Evolutionary conservation across 2,329 filamentous ascomycete species (phyloP).

Genomic region (Mycosphaerella sp.): DNA sequence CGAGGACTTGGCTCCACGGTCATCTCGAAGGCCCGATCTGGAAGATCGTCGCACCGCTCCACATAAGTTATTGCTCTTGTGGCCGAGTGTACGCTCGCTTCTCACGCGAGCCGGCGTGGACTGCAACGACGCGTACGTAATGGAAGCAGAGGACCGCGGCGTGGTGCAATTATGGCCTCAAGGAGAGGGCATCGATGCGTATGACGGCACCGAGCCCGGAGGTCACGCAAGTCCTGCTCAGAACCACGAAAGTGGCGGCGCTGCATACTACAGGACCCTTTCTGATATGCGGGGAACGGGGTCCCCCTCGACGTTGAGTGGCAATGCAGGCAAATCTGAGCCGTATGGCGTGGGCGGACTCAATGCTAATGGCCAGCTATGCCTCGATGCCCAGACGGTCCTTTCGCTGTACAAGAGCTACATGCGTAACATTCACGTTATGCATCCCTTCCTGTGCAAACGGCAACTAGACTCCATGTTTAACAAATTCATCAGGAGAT

Average conservation of each 20-base stretch:
- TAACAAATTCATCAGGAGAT: slow-evolving; percentile 45
- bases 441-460: slow-evolving; percentile 59
- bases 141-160: slow-evolving; percentile 35
- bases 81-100: slow-evolving; percentile 43
- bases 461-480: slow-evolving; percentile 48
- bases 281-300: slow-evolving; percentile 49
- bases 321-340: slow-evolving; percentile 30
- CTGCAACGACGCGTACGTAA: slow-evolving; percentile 33
- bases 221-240: slow-evolving; percentile 37
- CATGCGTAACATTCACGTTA: slow-evolving; percentile 53
- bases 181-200: slow-evolving; percentile 25
- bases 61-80: slow-evolving; percentile 68
- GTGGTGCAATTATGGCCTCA: slow-evolving; percentile 34
- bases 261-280: slow-evolving; percentile 35
- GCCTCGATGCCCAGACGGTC: slow-evolving; percentile 49
- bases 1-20: slow-evolving; percentile 23
- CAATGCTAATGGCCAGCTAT: slow-evolving; percentile 48
- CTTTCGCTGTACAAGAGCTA: slow-evolving; percentile 50
- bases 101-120: slow-evolving; percentile 25
- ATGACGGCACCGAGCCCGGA: slow-evolving; percentile 31
- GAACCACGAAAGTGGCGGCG: slow-evolving; percentile 34
- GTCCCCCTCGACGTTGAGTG: slow-evolving; percentile 32
- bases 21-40: slow-evolving; percentile 58
- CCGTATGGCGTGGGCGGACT: slow-evolving; percentile 44
- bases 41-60: slow-evolving; percentile 84